Conservation (phyloP, 768 basidiomycete species). For the Kwoniella shandongensis region DNA sequence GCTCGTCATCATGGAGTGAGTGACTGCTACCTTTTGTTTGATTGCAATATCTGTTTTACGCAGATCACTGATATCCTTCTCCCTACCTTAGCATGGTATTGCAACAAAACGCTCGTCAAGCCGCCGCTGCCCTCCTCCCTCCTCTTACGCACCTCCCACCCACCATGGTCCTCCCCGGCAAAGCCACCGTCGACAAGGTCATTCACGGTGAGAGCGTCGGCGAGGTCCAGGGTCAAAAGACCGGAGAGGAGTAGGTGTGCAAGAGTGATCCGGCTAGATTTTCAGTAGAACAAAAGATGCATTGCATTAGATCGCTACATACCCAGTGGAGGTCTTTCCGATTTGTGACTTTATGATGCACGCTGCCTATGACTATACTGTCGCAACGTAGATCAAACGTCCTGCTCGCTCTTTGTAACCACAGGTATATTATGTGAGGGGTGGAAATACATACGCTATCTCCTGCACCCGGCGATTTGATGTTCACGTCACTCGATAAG, state of each 20-base stretch:
- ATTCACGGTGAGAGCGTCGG: constrained; percentile 21
- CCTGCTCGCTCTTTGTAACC: too few species aligned
- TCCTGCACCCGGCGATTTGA: too few species aligned
- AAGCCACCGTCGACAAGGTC: constrained; percentile 16
- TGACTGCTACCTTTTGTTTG: background rate
- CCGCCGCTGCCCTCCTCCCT: constrained; percentile 75
- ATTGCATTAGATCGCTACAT: too few species aligned
- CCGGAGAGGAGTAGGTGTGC: constrained; percentile 42
- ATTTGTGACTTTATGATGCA: too few species aligned
- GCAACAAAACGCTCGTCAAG: constrained; percentile 78
- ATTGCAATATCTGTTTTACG: background rate
- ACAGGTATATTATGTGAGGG: too few species aligned
- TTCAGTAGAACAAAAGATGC: too few species aligned
- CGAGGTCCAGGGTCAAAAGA: constrained; percentile 37
- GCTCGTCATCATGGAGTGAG: constrained; percentile 84
- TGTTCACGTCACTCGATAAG: too few species aligned
- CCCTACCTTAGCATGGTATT: constrained; percentile 63
- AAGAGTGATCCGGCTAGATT: background rate
- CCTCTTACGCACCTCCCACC: constrained; percentile 79
- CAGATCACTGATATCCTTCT: background rate
- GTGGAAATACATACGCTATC: too few species aligned
- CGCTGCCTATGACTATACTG: too few species aligned
- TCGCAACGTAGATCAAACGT: too few species aligned
- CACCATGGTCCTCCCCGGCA: constrained; percentile 75
- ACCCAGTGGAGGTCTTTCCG: too few species aligned